Conservation (phyloP, 2,329 filamentous ascomycete genomes). For the Aaosphaeria arxii region DNA sequence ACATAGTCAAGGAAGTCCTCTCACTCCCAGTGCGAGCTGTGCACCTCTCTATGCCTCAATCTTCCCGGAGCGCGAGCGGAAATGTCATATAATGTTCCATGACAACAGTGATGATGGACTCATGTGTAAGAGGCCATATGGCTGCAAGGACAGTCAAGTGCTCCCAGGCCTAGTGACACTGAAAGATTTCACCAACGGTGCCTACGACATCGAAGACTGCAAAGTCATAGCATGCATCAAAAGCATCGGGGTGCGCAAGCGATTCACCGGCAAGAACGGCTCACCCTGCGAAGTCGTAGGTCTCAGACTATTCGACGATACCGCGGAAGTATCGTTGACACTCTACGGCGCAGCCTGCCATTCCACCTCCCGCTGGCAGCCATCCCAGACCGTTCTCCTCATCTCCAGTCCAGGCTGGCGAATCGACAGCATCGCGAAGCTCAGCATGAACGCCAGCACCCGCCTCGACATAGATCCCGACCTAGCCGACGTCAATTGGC, state of each 20-base stretch:
- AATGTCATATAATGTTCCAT: constrained; percentile 55
- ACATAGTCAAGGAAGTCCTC: constrained; percentile 41
- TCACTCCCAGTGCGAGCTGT: constrained; percentile 34
- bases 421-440: constrained; percentile 32
- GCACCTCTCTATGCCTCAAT: constrained; percentile 55
- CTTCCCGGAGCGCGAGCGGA: constrained; percentile 55
- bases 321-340: constrained; percentile 51
- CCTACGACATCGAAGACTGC: constrained; percentile 50
- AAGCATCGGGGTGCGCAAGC: constrained; percentile 53
- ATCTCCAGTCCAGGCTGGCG: constrained; percentile 47
- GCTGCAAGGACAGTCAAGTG: constrained; percentile 33
- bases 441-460: constrained; percentile 44
- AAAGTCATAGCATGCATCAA: constrained; percentile 59
- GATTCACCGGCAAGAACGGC: constrained; percentile 49
- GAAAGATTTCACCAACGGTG: constrained; percentile 53
- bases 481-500: constrained; percentile 53
- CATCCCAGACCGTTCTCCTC: constrained; percentile 51
- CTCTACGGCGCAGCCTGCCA: constrained; percentile 53
- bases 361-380: constrained; percentile 45
- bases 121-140: constrained; percentile 48
- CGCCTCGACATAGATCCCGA: constrained; percentile 55
- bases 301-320: constrained; percentile 58
- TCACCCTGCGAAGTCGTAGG: constrained; percentile 47
- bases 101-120: constrained; percentile 44
- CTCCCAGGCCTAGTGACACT: constrained; percentile 56